Conservation (phyloP, 768 basidiomycete genomes). For the Mycena leptocephala region DNA sequence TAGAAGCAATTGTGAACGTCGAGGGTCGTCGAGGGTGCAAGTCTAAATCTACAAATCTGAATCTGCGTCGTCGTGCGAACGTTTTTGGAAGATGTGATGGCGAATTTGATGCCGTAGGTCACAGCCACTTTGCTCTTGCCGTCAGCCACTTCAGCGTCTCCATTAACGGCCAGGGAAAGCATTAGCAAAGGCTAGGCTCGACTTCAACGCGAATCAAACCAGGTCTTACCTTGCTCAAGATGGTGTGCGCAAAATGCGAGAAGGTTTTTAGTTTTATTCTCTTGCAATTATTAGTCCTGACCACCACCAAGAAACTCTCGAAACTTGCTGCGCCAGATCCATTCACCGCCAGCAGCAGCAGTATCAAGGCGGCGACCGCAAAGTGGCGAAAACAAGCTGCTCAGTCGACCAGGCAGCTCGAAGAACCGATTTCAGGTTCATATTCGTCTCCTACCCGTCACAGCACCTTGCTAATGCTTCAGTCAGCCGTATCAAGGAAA, state of each 20-base stretch:
- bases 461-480: slow-evolving; percentile 38
- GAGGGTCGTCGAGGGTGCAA: background rate
- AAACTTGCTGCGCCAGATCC: slow-evolving; percentile 94
- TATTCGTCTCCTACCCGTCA: slow-evolving; percentile 21
- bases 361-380: slow-evolving; percentile 89
- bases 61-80: slow-evolving; percentile 12
- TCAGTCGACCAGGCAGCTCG: slow-evolving; percentile 77
- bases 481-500: slow-evolving; percentile 87
- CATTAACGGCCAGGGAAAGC: background rate
- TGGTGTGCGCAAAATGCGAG: slow-evolving; percentile 94
- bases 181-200: too few relatives aligned
- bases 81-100: background rate
- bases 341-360: slow-evolving; percentile 79
- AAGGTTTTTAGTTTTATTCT: slow-evolving; percentile 57
- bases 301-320: slow-evolving; percentile 82
- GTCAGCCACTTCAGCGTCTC: background rate
- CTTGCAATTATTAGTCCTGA: slow-evolving; percentile 31
- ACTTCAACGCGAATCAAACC: too few relatives aligned
- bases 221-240: too few relatives aligned
- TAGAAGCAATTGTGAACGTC: slow-evolving; percentile 33
- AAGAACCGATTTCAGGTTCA: slow-evolving; percentile 86
- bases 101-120: background rate
- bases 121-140: background rate
- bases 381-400: slow-evolving; percentile 91
- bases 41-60: slow-evolving; percentile 23